These are phyloP conservation scores for Exidia glandulosa DNA, from an alignment of 768 basidiomycete genomes.

Conservation along the genomic window DNA sequence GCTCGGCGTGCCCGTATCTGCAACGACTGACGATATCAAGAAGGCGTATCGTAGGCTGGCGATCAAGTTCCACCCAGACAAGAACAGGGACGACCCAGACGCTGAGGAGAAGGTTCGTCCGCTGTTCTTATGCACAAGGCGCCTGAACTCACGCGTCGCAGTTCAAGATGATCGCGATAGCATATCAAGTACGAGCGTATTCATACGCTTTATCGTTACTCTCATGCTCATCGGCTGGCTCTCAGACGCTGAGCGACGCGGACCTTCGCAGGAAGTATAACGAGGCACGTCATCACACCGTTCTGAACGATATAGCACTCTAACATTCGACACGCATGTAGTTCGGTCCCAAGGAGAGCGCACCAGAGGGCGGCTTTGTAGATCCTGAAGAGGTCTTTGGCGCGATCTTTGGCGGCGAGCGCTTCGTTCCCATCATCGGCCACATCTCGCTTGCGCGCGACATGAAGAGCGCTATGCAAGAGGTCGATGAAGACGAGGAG, in stretches of 20 bases:
- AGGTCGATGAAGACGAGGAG: constrained; percentile 62
- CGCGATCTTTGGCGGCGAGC: constrained; percentile 81
- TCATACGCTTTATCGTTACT: not conserved
- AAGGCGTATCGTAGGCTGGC: constrained; percentile 84
- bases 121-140: not conserved
- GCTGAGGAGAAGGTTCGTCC: constrained; percentile 49
- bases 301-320: not conserved
- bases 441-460: constrained; percentile 79
- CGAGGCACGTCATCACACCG: constrained; percentile 25
- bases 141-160: not conserved
- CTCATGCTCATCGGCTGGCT: constrained; percentile 19
- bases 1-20: constrained; percentile 42
- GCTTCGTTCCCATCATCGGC: constrained; percentile 80
- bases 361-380: constrained; percentile 74
- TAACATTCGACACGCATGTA: constrained; percentile 5
- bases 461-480: constrained; percentile 88
- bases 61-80: constrained; percentile 88
- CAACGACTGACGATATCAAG: constrained; percentile 78
- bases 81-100: constrained; percentile 76
- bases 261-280: constrained; percentile 75
- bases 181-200: constrained; percentile 23
- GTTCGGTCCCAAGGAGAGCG: constrained; percentile 76
- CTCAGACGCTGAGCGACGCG: constrained; percentile 75
- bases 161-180: constrained; percentile 87
- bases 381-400: constrained; percentile 48